phyloP scores from a whole-genome alignment of 805 yeast genomes.

The Myxozyma mucilagina region DNA sequence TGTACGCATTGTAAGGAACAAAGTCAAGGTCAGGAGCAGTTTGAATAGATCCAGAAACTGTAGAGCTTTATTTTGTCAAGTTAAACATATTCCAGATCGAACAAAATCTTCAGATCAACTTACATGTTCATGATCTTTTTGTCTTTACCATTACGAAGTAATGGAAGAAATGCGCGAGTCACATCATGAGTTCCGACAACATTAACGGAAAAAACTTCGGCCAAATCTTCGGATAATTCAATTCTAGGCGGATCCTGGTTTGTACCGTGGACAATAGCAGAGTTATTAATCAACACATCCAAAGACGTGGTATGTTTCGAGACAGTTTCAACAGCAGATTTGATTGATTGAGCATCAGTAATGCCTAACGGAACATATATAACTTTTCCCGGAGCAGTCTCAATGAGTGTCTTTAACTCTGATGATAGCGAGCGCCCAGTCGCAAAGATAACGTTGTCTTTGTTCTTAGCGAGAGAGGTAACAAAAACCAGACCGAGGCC shows the following conservation, averaged over 20 bases:
- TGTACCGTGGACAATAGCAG: neutral
- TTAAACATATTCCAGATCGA: neutral
- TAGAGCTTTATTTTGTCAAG: neutral
- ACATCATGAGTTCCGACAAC: neutral
- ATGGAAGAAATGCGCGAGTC: neutral
- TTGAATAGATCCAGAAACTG: neutral
- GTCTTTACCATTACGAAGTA: neutral
- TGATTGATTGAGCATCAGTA: neutral
- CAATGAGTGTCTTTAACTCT: neutral
- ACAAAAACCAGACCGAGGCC: neutral
- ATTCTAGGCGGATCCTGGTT: neutral
- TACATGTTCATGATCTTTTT: neutral
- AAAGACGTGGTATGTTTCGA: neutral
- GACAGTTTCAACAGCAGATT: neutral
- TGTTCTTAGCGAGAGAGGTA: neutral
- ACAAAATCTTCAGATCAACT: neutral
- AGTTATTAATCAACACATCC: neutral
- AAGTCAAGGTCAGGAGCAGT: neutral
- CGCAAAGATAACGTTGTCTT: neutral
- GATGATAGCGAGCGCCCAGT: neutral
- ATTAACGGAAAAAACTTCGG: neutral
- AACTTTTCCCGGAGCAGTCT: neutral
- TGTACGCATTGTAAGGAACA: neutral
- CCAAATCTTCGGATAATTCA: neutral
- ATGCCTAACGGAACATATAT: neutral